Evolutionary conservation across 176 grass and related monocot species (phyloP).

Genomic region (Rhipidocladum racemiflorum): DNA sequence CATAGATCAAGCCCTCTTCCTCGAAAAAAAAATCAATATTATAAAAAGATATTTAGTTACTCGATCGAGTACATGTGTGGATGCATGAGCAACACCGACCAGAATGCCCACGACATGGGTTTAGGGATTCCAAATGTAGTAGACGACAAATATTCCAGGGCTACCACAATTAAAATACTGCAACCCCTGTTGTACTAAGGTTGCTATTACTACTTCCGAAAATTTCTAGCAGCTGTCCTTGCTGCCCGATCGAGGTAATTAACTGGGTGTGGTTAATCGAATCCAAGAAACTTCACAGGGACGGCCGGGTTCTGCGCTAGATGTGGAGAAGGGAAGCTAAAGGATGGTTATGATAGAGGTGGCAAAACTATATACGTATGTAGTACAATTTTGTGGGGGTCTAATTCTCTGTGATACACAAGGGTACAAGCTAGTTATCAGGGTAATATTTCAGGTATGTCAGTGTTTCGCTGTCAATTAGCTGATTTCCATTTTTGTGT

Average conservation of each 20-base stretch:
- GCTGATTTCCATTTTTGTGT: background rate
- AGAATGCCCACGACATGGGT: conserved; percentile 2
- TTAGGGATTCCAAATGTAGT: conserved; percentile 42
- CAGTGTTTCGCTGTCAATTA: background rate
- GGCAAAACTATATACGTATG: background rate
- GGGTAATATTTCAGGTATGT: background rate
- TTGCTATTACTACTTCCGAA: background rate
- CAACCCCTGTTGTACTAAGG: background rate
- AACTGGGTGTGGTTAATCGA: background rate
- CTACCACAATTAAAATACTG: conserved; percentile 21
- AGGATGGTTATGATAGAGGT: background rate
- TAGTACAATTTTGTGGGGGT: background rate
- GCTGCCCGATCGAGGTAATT: background rate
- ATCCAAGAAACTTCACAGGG: background rate
- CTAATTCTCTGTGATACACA: background rate
- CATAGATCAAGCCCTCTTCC: background rate
- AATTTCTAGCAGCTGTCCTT: background rate
- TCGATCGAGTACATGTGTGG: background rate
- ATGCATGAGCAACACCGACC: background rate
- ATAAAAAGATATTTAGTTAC: background rate
- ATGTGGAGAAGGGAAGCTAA: background rate
- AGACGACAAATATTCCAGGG: conserved; percentile 45
- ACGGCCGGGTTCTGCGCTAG: background rate
- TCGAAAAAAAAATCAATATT: background rate
- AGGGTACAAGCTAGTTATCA: background rate